Percentiles rank a stretch among this genome's conserved stretches.
Conservation (phyloP, 495 filamentous ascomycete genomes). For the Aspergillus bridgeri region DNA sequence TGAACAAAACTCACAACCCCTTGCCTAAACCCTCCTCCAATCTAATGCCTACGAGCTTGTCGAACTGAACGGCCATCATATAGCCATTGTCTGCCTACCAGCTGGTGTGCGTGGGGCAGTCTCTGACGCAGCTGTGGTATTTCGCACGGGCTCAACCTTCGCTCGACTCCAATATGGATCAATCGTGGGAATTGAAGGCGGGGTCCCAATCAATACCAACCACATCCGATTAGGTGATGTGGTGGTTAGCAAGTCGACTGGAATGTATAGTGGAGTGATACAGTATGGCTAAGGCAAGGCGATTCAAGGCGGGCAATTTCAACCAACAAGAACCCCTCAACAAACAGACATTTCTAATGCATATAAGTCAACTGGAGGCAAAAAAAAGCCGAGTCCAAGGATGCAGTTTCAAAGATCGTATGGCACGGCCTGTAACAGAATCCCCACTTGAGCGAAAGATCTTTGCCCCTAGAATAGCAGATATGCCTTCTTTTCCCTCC, state of each 20-base stretch:
- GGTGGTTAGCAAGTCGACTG: slow-evolving; percentile 9
- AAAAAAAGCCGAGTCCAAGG: slow-evolving; percentile 7
- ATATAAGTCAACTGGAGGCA: slow-evolving; percentile 20
- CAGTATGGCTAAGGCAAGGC: slow-evolving; percentile 6
- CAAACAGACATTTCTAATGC: slow-evolving; percentile 15
- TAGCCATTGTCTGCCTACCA: too few species aligned
- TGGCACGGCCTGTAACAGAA: slow-evolving; percentile 16
- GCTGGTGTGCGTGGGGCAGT: too few species aligned
- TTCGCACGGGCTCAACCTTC: too few species aligned
- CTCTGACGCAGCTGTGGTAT: too few species aligned
- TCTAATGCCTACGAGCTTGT: slow-evolving; percentile 32
- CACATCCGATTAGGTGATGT: slow-evolving; percentile 32
- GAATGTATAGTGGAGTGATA: slow-evolving; percentile 1
- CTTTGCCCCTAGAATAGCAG: slow-evolving; percentile 10
- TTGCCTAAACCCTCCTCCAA: slow-evolving; percentile 23
- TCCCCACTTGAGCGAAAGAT: slow-evolving; percentile 11
- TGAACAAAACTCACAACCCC: slow-evolving; percentile 35
- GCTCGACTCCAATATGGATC: too few species aligned
- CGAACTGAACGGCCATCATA: slow-evolving; percentile 21
- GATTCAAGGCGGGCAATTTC: not conserved
- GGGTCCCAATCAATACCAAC: slow-evolving; percentile 15
- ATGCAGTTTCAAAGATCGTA: slow-evolving; percentile 30
- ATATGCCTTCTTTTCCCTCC: slow-evolving; percentile 22
- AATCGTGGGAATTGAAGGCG: slow-evolving; percentile 44
- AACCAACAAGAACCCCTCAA: slow-evolving; percentile 12